These are phyloP conservation scores for Leonotis leonurus DNA, from an alignment of 257 asterid genomes.

Conservation along the genomic window DNA sequence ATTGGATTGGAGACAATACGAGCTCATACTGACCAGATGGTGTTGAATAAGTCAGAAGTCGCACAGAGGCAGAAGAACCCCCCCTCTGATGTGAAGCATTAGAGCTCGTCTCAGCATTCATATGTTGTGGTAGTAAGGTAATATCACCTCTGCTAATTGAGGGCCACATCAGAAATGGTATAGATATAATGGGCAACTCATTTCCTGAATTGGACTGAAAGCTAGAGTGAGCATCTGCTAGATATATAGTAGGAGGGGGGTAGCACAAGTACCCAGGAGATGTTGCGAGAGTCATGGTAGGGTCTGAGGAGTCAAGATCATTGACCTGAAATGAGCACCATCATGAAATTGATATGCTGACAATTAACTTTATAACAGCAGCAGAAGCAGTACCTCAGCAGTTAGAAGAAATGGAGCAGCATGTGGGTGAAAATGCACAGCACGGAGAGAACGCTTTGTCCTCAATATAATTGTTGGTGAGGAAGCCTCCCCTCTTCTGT, in stretches of 20 bases:
- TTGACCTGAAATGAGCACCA: constrained; percentile 46
- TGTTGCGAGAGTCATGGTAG: constrained; percentile 83
- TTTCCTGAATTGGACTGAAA: constrained; percentile 55
- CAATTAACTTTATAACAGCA: constrained; percentile 15
- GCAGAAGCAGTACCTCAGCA: constrained; percentile 70
- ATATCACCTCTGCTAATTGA: constrained; percentile 53
- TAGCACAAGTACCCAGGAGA: constrained; percentile 79
- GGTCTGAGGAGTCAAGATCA: constrained; percentile 90
- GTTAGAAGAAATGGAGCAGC: constrained; percentile 95
- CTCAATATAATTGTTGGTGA: constrained; percentile 72
- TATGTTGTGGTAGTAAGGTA: constrained; percentile 34
- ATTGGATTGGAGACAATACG: constrained; percentile 68
- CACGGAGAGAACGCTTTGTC: constrained; percentile 96
- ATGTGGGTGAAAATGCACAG: constrained; percentile 96
- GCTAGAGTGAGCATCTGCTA: constrained; percentile 68
- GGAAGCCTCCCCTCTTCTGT: constrained; percentile 68
- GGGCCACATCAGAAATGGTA: constrained; percentile 76
- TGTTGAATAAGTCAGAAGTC: too few relatives aligned
- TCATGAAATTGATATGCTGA: constrained; percentile 1
- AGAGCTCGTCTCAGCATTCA: constrained; percentile 35
- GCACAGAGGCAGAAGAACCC: constrained; percentile 65
- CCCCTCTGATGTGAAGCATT: constrained; percentile 45
- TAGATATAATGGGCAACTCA: constrained; percentile 68
- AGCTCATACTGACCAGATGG: constrained; percentile 96
- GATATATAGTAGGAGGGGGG: constrained; percentile 87